Percentiles rank a stretch among this genome's conserved stretches.
Evolutionary conservation across 1,284 basidiomycete genomes (phyloP).

Genomic region (Ustilago bromivora): DNA sequence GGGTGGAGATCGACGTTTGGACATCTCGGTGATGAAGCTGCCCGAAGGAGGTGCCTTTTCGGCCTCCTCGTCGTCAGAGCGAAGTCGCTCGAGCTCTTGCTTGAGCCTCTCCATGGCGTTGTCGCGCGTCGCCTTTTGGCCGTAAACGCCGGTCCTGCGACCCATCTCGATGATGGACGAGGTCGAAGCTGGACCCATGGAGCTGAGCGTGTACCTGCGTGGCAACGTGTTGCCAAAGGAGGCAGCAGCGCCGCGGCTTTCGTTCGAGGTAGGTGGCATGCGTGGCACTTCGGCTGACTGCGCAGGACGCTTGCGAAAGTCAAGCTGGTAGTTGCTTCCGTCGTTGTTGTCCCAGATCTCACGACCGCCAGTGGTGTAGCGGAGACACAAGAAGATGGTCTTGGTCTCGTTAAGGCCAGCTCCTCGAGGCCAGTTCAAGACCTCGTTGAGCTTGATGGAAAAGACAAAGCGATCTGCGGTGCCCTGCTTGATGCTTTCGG

Average conservation of each 20-base stretch:
- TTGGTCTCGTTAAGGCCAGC: slow-evolving; percentile 80
- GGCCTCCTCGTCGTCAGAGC: slow-evolving; percentile 71
- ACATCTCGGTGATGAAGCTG: slow-evolving; percentile 36
- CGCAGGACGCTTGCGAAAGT: slow-evolving; percentile 68
- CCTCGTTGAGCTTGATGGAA: slow-evolving; percentile 73
- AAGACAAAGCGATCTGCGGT: slow-evolving; percentile 76
- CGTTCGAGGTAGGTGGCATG: slow-evolving; percentile 29
- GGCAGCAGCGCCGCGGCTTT: slow-evolving; percentile 17
- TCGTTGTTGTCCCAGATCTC: slow-evolving; percentile 92
- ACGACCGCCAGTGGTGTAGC: slow-evolving; percentile 81
- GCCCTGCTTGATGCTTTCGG: slow-evolving; percentile 75
- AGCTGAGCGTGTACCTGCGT: slow-evolving; percentile 46
- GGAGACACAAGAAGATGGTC: slow-evolving; percentile 83
- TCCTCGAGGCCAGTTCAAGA: slow-evolving; percentile 66
- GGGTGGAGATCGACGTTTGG: slow-evolving; percentile 58
- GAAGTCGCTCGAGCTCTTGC: slow-evolving; percentile 72
- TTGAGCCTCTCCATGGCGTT: slow-evolving; percentile 71
- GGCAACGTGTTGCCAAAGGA: slow-evolving; percentile 39
- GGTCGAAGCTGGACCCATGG: slow-evolving; percentile 35
- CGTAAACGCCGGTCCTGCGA: slow-evolving; percentile 57
- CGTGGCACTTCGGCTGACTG: slow-evolving; percentile 33
- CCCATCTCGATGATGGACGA: slow-evolving; percentile 58
- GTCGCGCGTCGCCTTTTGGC: slow-evolving; percentile 64
- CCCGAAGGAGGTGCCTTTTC: slow-evolving; percentile 50
- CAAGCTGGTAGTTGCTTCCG: slow-evolving; percentile 82